phyloP scores from a whole-genome alignment of 768 basidiomycete genomes.

The Chalciporus chontae region DNA sequence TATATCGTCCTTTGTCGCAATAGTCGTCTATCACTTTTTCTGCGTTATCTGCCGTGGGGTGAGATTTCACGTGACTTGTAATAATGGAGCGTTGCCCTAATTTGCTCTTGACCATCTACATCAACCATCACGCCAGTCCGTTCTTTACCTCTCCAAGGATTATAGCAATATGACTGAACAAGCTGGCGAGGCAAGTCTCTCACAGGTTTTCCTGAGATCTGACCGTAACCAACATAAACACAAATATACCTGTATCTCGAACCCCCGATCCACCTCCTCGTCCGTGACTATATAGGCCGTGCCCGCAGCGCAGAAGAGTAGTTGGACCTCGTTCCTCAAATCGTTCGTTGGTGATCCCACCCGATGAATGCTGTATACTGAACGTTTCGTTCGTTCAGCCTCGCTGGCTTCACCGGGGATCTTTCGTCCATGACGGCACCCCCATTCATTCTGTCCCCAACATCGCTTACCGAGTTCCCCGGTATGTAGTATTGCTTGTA shows the following conservation, averaged over 20 bases:
- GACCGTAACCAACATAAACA: constrained; percentile 21
- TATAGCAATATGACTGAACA: constrained; percentile 34
- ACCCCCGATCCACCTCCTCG: constrained; percentile 17
- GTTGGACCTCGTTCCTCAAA: constrained; percentile 91
- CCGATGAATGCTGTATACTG: neutral
- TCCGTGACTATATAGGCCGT: constrained; percentile 50
- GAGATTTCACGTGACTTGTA: constrained; percentile 23
- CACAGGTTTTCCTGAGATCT: constrained; percentile 22
- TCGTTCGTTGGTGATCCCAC: constrained; percentile 49
- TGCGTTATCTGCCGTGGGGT: neutral
- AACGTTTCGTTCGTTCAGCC: constrained; percentile 38
- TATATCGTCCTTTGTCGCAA: constrained; percentile 8
- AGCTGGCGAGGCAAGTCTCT: constrained; percentile 38
- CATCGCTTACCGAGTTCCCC: constrained; percentile 89
- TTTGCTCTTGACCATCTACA: constrained; percentile 7
- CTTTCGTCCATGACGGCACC: constrained; percentile 81
- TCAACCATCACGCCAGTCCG: constrained; percentile 13
- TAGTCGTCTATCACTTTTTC: constrained; percentile 3
- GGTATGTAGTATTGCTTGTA: constrained; percentile 41
- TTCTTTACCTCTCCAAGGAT: constrained; percentile 1
- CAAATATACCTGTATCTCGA: constrained; percentile 36
- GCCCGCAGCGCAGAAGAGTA: constrained; percentile 76
- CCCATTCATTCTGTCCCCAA: constrained; percentile 89
- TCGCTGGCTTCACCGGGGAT: constrained; percentile 86
- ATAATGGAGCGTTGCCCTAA: neutral